These are phyloP conservation scores for Gnaphalium uliginosum DNA, from an alignment of 129 eudicot genomes.

Conservation along the genomic window DNA sequence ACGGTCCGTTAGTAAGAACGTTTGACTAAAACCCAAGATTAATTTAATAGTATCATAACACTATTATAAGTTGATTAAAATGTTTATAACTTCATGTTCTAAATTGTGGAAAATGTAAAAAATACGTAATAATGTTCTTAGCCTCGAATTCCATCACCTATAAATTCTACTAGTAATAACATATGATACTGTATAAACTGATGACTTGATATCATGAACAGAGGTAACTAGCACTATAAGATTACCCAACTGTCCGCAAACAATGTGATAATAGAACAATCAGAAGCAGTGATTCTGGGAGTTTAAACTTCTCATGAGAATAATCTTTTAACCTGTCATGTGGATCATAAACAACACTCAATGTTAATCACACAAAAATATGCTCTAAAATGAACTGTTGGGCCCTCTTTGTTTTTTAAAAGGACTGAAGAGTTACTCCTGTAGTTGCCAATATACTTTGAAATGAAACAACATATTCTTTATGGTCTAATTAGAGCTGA, in stretches of 20 bases:
- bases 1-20: too few relatives aligned
- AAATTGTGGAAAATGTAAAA: background rate
- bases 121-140: background rate
- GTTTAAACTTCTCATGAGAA: conserved; percentile 31
- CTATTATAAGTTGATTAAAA: too few relatives aligned
- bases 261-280: conserved; percentile 9
- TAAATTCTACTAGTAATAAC: conserved; percentile 10
- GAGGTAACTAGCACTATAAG: conserved; percentile 12
- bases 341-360: conserved; percentile 4
- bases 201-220: conserved; percentile 9
- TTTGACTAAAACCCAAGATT: too few relatives aligned
- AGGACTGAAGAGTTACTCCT: background rate
- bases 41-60: too few relatives aligned
- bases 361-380: background rate
- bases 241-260: background rate
- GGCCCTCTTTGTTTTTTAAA: background rate
- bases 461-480: background rate
- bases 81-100: background rate
- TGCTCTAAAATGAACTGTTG: background rate
- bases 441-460: background rate
- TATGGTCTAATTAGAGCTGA: background rate
- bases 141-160: background rate
- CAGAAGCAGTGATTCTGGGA: conserved; percentile 14
- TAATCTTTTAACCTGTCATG: conserved; percentile 58
- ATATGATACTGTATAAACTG: background rate